Base-by-base conservation (phyloP, 2,329 filamentous ascomycete genomes). In the Colletotrichum caudatum region DNA sequence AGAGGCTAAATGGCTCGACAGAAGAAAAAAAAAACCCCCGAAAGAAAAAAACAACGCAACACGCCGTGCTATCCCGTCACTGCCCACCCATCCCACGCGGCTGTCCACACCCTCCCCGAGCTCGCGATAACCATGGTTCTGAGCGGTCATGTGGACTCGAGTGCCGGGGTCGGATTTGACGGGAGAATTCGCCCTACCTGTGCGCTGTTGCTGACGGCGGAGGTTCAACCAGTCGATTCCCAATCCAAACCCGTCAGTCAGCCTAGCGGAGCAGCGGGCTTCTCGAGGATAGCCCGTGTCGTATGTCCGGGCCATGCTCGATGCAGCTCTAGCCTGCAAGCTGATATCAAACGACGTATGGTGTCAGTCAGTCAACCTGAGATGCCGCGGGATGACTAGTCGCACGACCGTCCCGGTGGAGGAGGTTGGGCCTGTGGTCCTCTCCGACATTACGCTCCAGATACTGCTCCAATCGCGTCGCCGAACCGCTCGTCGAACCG, bases 61-160 rank as follows among this genome's bases (percentile, higher is more conserved):
- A 35, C 50, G 50, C 23, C 53, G 29, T 71, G 64, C 51, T 66
- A 57, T 20, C 16, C 18, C 18, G 8, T 67, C 60, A 59, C 58
- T 37, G 41, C 29, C 29, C 41, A 41, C 39, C 39, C 39, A 29
- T 67, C 29, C 3, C 48, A 59, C 20, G 39, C 44, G 46, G 60
- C 63, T 18, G 61, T 48, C 33, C 69, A 71, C 69, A 64, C 65
- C 69, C 37, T 69, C 69, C 8, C 26, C n/a, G 7, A n/a, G 9
- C 53, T 8, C 33, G 35, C 59, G n/a, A 50, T 16, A 50, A 20
- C 50, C 48, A 54, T 33, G 54, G 46, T 5, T 9, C 54, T 44
- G 53, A 46, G 23, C 46, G 65, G 69, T 71, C 69, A 71, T 69
- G 69, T 61, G 69, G 37, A 56, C 59, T 51, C 12, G 14, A 41